These are phyloP conservation scores for Exserohilum rostratum DNA, from an alignment of 2,329 filamentous ascomycete species.

Conservation along the genomic window DNA sequence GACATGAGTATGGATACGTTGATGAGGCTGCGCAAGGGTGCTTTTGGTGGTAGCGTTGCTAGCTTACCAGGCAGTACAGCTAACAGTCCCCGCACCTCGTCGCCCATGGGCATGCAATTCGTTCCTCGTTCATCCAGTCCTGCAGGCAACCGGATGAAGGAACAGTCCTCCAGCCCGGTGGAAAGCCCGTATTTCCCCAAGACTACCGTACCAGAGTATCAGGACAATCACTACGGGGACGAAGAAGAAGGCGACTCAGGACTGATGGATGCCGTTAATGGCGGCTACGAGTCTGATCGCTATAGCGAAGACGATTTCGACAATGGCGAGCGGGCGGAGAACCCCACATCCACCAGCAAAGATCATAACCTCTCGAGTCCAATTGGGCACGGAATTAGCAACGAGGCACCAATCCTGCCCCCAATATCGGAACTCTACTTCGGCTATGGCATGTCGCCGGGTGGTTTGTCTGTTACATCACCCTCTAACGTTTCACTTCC, in stretches of 20 bases:
- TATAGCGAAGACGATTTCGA: conserved; percentile 18
- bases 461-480: conserved; percentile 22
- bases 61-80: conserved; percentile 64
- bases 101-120: conserved; percentile 47
- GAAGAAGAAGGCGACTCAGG: conserved; percentile 31
- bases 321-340: conserved; percentile 33
- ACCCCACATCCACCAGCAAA: conserved; percentile 41
- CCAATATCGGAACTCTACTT: conserved; percentile 25
- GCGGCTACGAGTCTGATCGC: conserved; percentile 27
- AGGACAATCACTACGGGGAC: conserved; percentile 11
- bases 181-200: conserved; percentile 37
- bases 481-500: conserved; percentile 28
- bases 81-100: conserved; percentile 46
- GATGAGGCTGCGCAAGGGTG: conserved; percentile 72
- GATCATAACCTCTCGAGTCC: conserved; percentile 39
- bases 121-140: conserved; percentile 37
- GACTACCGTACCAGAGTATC: conserved; percentile 22
- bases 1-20: conserved; percentile 77
- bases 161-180: conserved; percentile 29
- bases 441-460: conserved; percentile 19
- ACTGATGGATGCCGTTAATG: conserved; percentile 39
- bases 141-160: conserved; percentile 36
- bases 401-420: conserved; percentile 24
- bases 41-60: conserved; percentile 81
- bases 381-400: conserved; percentile 8